These are phyloP conservation scores for Naganishia kalamii DNA, from an alignment of 768 basidiomycete genomes.

Conservation along the genomic window DNA sequence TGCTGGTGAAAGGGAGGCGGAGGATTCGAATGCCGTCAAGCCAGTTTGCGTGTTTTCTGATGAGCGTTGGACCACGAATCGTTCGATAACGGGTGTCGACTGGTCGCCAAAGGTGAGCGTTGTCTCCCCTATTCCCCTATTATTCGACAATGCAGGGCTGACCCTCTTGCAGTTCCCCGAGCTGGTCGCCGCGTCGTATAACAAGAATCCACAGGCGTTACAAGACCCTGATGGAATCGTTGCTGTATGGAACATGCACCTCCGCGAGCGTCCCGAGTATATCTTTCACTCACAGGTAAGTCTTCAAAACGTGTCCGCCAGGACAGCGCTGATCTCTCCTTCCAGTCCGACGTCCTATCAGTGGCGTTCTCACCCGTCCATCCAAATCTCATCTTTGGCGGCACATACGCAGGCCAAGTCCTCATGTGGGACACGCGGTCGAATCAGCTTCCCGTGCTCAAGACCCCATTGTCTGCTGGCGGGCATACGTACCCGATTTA, in stretches of 20 bases:
- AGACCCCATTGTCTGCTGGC: constrained; percentile 89
- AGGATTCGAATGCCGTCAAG: constrained; percentile 82
- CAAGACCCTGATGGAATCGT: constrained; percentile 97
- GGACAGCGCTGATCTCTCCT: not conserved
- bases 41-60: constrained; percentile 91
- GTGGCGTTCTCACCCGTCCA: constrained; percentile 97
- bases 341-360: constrained; percentile 91
- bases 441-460: constrained; percentile 89
- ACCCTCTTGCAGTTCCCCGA: constrained; percentile 70
- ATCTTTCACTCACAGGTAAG: constrained; percentile 94
- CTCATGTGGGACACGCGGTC: constrained; percentile 96
- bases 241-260: constrained; percentile 92
- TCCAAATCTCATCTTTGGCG: constrained; percentile 92
- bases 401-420: constrained; percentile 98
- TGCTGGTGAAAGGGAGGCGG: constrained; percentile 63
- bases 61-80: constrained; percentile 80
- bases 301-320: not conserved
- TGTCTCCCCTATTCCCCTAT: not conserved
- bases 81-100: constrained; percentile 91
- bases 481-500: constrained; percentile 99
- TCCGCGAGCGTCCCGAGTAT: constrained; percentile 92
- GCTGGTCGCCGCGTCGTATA: constrained; percentile 89
- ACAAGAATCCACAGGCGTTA: constrained; percentile 86
- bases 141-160: not conserved
- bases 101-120: constrained; percentile 86